These are phyloP conservation scores for Candida yuanshanica DNA, from an alignment of 805 yeast genomes.

Conservation along the genomic window DNA sequence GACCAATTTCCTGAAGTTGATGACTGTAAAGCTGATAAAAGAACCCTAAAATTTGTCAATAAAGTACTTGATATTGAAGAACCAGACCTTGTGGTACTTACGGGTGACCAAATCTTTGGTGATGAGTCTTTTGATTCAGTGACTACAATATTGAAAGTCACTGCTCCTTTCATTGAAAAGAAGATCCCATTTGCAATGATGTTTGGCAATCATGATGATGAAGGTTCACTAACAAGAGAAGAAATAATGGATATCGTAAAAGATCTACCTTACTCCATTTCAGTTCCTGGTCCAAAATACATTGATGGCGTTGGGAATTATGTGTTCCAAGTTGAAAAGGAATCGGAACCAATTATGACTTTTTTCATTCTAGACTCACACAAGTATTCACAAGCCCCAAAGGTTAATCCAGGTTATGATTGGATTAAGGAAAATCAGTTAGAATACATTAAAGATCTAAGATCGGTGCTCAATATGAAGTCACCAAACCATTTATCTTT, in stretches of 20 bases:
- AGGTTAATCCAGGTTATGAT: constrained; percentile 73
- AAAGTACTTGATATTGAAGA: constrained; percentile 63
- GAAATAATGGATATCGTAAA: constrained; percentile 54
- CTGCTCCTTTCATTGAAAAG: constrained; percentile 59
- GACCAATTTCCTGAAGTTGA: constrained; percentile 59
- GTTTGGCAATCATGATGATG: constrained; percentile 94
- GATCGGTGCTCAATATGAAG: constrained; percentile 25
- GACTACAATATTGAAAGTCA: constrained; percentile 73
- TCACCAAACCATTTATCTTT: constrained; percentile 48
- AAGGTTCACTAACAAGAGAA: constrained; percentile 59
- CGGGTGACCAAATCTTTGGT: constrained; percentile 93
- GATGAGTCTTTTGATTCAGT: constrained; percentile 72
- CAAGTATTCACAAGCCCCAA: constrained; percentile 62
- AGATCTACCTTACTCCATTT: constrained; percentile 62
- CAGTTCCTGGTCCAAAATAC: constrained; percentile 56
- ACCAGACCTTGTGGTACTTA: constrained; percentile 80
- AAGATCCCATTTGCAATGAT: constrained; percentile 79
- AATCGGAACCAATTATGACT: constrained; percentile 41
- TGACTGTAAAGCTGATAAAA: constrained; percentile 62
- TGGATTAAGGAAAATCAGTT: constrained; percentile 73
- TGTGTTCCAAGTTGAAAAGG: constrained; percentile 40
- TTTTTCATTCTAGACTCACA: constrained; percentile 84
- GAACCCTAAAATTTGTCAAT: constrained; percentile 55
- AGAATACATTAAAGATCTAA: constrained; percentile 41
- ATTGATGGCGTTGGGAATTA: constrained; percentile 86